These are phyloP conservation scores for Monosporascus sp. DNA, from an alignment of 2,329 filamentous ascomycete genomes.

Conservation along the genomic window DNA sequence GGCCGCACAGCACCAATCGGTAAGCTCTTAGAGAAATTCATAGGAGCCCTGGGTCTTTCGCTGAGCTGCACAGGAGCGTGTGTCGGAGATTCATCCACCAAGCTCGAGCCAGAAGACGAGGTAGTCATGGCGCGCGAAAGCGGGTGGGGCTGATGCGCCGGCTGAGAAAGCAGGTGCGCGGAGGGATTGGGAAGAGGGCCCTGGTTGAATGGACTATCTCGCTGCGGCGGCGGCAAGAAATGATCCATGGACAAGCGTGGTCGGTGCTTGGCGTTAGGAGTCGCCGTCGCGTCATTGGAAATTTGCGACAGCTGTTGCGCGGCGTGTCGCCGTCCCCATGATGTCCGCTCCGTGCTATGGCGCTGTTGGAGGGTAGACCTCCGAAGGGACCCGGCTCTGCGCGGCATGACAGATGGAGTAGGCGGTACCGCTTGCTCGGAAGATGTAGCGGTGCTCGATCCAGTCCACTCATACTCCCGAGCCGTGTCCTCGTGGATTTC, in stretches of 20 bases:
- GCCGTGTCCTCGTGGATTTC: conserved; percentile 47
- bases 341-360: conserved; percentile 59
- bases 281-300: conserved; percentile 43
- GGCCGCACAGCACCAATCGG: conserved; percentile 39
- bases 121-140: conserved; percentile 82
- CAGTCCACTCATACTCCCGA: conserved; percentile 51
- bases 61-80: conserved; percentile 52
- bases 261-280: conserved; percentile 55
- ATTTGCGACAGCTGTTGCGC: conserved; percentile 51
- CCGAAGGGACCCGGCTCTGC: conserved; percentile 71
- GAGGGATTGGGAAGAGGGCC: conserved; percentile 49
- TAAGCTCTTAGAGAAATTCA: conserved; percentile 69
- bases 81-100: conserved; percentile 64
- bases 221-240: conserved; percentile 59
- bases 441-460: conserved; percentile 23
- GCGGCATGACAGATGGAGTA: conserved; percentile 54
- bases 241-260: conserved; percentile 77
- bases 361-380: conserved; percentile 87
- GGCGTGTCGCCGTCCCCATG: conserved; percentile 55
- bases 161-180: conserved; percentile 43
- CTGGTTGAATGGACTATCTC: conserved; percentile 61
- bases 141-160: conserved; percentile 64
- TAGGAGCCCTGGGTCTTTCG: conserved; percentile 44
- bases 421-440: conserved; percentile 40
- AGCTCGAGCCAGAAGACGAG: conserved; percentile 76